A percentile compares a stretch with the other conserved stretches of the same genome.
Conservation (phyloP, 106 monocot species). For the Acorus calamus region DNA sequence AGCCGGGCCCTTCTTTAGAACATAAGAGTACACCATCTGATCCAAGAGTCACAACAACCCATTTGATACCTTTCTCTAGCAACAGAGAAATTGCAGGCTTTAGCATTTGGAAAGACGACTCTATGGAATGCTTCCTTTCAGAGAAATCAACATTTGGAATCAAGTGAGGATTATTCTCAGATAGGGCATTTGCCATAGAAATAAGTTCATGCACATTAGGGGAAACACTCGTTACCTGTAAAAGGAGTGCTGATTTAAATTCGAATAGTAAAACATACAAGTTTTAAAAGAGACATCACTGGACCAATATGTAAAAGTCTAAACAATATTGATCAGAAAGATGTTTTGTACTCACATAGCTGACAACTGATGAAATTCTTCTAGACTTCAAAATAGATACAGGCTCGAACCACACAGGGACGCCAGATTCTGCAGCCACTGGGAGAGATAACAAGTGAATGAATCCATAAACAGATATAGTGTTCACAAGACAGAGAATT, state of each 20-base stretch:
- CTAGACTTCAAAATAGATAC: constrained; percentile 62
- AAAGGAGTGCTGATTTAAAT: too few species aligned
- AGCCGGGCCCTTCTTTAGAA: constrained; percentile 22
- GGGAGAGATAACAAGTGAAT: constrained; percentile 15
- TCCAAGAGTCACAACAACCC: constrained; percentile 65
- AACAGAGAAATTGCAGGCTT: constrained; percentile 48
- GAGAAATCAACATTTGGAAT: constrained; percentile 2
- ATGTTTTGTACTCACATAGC: constrained; percentile 44
- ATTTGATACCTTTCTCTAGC: constrained; percentile 54
- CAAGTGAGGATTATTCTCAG: constrained; percentile 12
- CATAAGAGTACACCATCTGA: constrained; percentile 55
- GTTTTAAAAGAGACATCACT: too few species aligned
- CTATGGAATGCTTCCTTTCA: constrained; percentile 14
- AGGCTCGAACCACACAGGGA: constrained; percentile 81
- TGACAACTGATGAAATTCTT: constrained; percentile 54
- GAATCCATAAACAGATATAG: too few species aligned
- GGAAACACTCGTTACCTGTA: constrained; percentile 67
- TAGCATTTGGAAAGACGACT: constrained; percentile 35
- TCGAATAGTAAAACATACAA: too few species aligned
- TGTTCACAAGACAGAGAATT: too few species aligned
- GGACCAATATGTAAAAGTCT: too few species aligned
- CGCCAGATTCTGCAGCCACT: constrained; percentile 51
- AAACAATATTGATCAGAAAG: not conserved
- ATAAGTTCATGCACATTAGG: constrained; percentile 82
- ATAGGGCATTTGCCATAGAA: constrained; percentile 64